Evolutionary conservation across 2,329 filamentous ascomycete species (phyloP).

Genomic region (Fusarium euwallaceae): DNA sequence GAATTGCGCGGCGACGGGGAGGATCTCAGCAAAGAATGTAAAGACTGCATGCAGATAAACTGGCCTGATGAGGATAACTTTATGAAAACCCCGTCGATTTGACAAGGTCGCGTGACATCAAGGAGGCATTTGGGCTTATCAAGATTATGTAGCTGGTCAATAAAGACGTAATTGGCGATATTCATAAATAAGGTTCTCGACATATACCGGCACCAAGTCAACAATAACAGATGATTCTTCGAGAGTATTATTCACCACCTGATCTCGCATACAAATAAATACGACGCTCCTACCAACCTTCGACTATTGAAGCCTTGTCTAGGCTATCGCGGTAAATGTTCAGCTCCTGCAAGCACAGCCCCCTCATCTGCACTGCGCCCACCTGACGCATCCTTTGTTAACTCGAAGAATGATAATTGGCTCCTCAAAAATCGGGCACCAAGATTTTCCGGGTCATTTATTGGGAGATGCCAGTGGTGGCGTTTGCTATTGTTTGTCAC

Average conservation of each 20-base stretch:
- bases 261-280: background rate
- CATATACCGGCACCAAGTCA: background rate
- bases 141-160: background rate
- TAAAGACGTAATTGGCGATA: background rate
- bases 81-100: background rate
- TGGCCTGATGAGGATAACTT: background rate
- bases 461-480: background rate
- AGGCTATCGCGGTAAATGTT: background rate
- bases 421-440: background rate
- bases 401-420: background rate
- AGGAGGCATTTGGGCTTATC: background rate
- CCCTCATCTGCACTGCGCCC: background rate
- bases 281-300: no score
- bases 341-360: background rate
- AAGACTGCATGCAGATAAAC: background rate
- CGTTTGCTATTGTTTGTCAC: background rate
- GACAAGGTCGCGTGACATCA: background rate
- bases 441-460: background rate
- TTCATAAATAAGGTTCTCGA: background rate
- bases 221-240: background rate
- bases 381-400: background rate
- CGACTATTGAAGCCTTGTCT: background rate
- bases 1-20: background rate
- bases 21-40: background rate
- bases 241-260: background rate